phyloP scores from a whole-genome alignment of 2,329 filamentous ascomycete genomes.

The Fusarium stilboides region DNA sequence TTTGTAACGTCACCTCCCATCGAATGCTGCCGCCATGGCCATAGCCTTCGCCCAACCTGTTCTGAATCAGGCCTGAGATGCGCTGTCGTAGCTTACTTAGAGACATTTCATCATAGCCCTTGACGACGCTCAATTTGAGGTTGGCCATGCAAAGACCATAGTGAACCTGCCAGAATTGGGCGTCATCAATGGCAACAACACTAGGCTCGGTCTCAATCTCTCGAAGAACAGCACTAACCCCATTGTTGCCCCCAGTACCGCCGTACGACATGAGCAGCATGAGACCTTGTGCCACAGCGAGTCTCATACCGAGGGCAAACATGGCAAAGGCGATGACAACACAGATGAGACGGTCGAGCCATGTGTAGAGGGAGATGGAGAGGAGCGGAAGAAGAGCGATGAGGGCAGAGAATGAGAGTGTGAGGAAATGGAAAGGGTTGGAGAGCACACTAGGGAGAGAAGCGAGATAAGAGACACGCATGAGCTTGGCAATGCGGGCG shows the following conservation, averaged over 20 bases:
- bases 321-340: constrained; percentile 87
- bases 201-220: constrained; percentile 87
- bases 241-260: constrained; percentile 56
- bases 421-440: constrained; percentile 96
- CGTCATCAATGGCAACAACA: constrained; percentile 86
- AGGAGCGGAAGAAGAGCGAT: constrained; percentile 87
- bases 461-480: constrained; percentile 87
- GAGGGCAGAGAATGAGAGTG: constrained; percentile 85
- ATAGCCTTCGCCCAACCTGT: constrained; percentile 89
- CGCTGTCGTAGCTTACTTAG: constrained; percentile 82
- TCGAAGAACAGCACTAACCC: constrained; percentile 81
- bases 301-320: constrained; percentile 86
- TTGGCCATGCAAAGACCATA: constrained; percentile 98
- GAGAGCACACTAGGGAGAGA: constrained; percentile 88
- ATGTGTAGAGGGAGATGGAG: constrained; percentile 83
- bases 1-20: constrained; percentile 95
- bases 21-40: constrained; percentile 82
- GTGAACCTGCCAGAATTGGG: constrained; percentile 98
- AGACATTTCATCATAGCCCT: constrained; percentile 77
- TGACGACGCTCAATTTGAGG: constrained; percentile 80
- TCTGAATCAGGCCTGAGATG: constrained; percentile 84
- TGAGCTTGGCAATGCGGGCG: constrained; percentile 90
- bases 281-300: constrained; percentile 87
- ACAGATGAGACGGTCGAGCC: constrained; percentile 87
- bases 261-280: constrained; percentile 96